phyloP scores from a whole-genome alignment of 345 rosid species.

The Pistacia vera region DNA sequence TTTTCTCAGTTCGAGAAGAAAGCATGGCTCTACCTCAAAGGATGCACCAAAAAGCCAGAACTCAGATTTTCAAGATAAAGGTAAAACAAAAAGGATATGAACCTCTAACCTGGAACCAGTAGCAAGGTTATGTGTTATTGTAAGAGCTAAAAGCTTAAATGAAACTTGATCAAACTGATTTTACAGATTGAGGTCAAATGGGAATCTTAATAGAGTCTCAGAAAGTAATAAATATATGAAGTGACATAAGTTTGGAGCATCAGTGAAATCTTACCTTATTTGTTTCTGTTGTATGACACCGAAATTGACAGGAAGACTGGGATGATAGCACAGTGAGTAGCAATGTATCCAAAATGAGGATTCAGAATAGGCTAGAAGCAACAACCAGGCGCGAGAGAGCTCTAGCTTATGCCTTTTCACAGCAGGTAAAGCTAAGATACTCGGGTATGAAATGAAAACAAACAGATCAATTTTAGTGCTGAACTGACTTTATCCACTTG shows the following conservation, averaged over 20 bases:
- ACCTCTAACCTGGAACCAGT: not conserved
- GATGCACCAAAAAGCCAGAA: constrained; percentile 45
- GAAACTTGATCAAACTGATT: not conserved
- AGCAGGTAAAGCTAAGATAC: constrained; percentile 56
- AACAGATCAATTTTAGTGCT: not conserved
- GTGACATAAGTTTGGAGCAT: not conserved
- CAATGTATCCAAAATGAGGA: constrained; percentile 62
- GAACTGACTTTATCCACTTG: constrained; percentile 1
- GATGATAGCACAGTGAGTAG: constrained; percentile 90
- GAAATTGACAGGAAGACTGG: constrained; percentile 75
- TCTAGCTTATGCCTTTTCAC: constrained; percentile 88
- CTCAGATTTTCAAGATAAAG: constrained; percentile 58
- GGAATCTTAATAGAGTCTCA: not conserved
- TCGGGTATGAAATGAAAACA: not conserved
- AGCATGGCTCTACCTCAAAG: constrained; percentile 28
- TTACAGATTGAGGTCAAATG: not conserved
- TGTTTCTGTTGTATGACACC: not conserved
- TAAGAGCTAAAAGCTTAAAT: not conserved
- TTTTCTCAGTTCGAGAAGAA: constrained; percentile 41
- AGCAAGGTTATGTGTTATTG: not conserved
- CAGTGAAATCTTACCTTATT: not conserved
- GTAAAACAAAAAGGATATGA: constrained; percentile 25
- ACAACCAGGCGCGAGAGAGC: constrained; percentile 82
- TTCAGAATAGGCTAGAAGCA: constrained; percentile 71
- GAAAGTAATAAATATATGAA: not conserved